Conservation (phyloP, 768 basidiomycete species). For the Suillus alpinus region DNA sequence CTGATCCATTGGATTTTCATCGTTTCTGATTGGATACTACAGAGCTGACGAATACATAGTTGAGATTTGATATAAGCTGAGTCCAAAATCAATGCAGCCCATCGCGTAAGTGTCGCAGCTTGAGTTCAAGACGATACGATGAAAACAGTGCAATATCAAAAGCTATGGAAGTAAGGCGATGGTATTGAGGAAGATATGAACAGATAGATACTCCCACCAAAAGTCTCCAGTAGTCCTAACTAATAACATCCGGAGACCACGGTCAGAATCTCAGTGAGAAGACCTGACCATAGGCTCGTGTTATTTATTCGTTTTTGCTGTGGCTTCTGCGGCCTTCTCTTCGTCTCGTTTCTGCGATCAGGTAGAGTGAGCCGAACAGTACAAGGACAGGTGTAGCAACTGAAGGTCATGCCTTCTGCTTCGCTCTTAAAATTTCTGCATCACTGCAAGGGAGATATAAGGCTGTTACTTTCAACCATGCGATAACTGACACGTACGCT, state of each 20-base stretch:
- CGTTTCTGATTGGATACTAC: background rate
- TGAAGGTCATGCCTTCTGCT: constrained; percentile 63
- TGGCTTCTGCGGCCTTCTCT: constrained; percentile 35
- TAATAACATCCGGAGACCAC: constrained; percentile 1
- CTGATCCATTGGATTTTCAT: background rate
- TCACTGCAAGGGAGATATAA: constrained; percentile 49
- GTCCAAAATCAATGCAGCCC: background rate
- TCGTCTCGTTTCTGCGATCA: constrained; percentile 53
- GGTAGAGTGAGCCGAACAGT: constrained; percentile 9
- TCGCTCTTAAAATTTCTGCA: constrained; percentile 70
- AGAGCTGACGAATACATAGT: background rate
- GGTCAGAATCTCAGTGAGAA: constrained; percentile 13
- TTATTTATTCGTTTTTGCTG: constrained; percentile 34
- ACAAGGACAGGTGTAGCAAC: constrained; percentile 1
- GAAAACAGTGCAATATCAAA: background rate
- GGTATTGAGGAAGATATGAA: constrained; percentile 12
- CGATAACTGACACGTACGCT: constrained; percentile 48
- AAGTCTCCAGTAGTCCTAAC: constrained; percentile 5
- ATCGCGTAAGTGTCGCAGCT: background rate
- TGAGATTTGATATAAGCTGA: background rate
- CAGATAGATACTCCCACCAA: constrained; percentile 13
- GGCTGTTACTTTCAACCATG: constrained; percentile 10
- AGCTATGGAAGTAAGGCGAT: constrained; percentile 1
- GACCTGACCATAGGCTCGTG: constrained; percentile 20
- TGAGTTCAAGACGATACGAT: background rate